Percentiles rank a stretch among this genome's conserved stretches.
Conservation (phyloP, 495 filamentous ascomycete genomes). For the Durotheca rogersii region DNA sequence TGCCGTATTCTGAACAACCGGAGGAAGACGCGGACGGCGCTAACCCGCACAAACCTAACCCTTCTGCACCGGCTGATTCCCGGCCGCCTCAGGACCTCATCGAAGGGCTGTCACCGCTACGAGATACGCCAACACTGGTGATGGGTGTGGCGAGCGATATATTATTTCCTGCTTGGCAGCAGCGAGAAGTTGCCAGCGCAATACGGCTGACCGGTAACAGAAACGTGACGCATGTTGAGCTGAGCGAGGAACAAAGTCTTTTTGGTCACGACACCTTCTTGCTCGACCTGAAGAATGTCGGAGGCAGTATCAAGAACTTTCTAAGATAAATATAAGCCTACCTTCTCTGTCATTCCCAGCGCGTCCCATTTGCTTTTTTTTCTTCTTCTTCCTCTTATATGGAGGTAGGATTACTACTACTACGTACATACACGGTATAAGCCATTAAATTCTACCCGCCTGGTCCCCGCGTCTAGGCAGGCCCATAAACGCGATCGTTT, state of each 20-base stretch:
- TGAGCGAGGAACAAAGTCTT: constrained; percentile 86
- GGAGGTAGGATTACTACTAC: not conserved
- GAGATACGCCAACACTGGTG: constrained; percentile 76
- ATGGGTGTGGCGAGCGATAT: constrained; percentile 96
- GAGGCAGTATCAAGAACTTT: constrained; percentile 77
- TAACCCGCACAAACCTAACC: constrained; percentile 14
- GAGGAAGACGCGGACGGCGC: constrained; percentile 40
- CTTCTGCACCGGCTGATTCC: constrained; percentile 28
- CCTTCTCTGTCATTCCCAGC: no score
- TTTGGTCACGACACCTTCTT: constrained; percentile 98
- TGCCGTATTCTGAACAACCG: constrained; percentile 75
- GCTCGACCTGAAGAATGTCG: constrained; percentile 87
- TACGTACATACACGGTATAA: not conserved
- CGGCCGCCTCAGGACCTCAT: constrained; percentile 76
- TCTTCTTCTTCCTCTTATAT: no score
- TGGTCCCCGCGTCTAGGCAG: no score
- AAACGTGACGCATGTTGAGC: constrained; percentile 79
- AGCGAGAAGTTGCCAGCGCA: constrained; percentile 88
- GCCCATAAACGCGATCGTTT: not conserved
- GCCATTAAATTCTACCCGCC: no score
- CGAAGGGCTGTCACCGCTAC: constrained; percentile 66
- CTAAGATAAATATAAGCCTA: constrained; percentile 49
- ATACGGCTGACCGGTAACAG: constrained; percentile 73
- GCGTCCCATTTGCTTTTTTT: not conserved
- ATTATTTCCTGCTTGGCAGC: constrained; percentile 97